Evolutionary conservation across 805 yeast species (phyloP), one percentile per base, ranked within the genome.

Genomic region (Hanseniaspora vineae): DNA sequence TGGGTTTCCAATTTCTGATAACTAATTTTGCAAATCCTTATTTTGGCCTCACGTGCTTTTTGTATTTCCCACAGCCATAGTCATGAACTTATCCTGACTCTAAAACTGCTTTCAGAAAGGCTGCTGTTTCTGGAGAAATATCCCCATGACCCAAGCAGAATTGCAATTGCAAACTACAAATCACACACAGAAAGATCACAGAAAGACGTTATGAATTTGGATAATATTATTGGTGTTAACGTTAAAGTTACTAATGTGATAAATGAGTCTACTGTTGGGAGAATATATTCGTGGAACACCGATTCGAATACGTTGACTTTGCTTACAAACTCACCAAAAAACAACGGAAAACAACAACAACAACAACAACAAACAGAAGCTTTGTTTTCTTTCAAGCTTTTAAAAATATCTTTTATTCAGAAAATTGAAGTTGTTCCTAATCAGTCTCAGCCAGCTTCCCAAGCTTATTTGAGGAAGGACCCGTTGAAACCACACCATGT

Each of bases 211-310:
- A 39, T 39, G 18, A 59, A 50, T 51, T 53, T 60, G 37, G 62
- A 62, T 31, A 54, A 57, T 42, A 50, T 60, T 19, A 44, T 61
- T 6, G 67, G 67, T 31, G 59, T 59, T 42, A 72, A 78, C 55
- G 84, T 84, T 49, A 76, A 70, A 57, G 68, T 83, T 46, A 73
- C 76, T 12, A 84, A 84, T 45, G 65, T 73, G 6, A 65, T 78
- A 43, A 86, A 81, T 56, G 70, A 72, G 29, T 67, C 68, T 9
- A 68, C 78, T 46, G 68, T 69, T n/a, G 95, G 92, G 1, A 66
- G 71, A 32, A 71, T 84, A 37, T 80, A 78, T 59, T 72, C 87
- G 10, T 80, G 75, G 59, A 75, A 77, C 49, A 67, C 79, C 8
- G 48, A 70, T 69, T 47, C 65, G 52, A 54, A 53, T 32, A 59